Percentiles rank a stretch among this genome's conserved stretches.
Evolutionary conservation across 2,329 filamentous ascomycete species (phyloP).

Genomic region (Diaporthe sp.): DNA sequence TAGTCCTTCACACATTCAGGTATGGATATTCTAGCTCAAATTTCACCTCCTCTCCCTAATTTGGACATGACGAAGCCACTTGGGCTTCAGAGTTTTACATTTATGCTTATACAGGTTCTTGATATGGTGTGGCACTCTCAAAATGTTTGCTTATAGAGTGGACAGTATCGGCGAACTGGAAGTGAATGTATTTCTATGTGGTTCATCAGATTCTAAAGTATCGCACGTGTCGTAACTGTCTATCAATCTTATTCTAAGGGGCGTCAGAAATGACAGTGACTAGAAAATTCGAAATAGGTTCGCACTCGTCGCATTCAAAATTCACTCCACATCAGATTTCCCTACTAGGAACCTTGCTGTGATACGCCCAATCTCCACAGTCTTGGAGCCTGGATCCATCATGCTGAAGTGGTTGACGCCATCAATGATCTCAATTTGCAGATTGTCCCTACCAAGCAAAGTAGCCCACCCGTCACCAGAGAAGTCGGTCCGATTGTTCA

Average conservation of each 20-base stretch:
- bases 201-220: background rate
- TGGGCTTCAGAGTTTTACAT: no score
- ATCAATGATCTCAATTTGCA: background rate
- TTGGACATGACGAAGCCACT: no score
- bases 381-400: slow-evolving; percentile 1
- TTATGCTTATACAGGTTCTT: background rate
- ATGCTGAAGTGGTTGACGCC: slow-evolving; percentile 22
- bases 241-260: background rate
- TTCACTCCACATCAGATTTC: background rate
- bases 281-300: background rate
- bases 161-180: background rate
- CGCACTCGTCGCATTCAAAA: background rate
- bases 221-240: background rate
- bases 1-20: no score
- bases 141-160: no score
- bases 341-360: background rate
- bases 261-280: background rate
- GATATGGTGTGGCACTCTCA: no score
- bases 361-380: background rate
- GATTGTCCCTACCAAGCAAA: background rate
- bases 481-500: slow-evolving; percentile 8
- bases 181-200: background rate
- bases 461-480: slow-evolving; percentile 15
- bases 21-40: no score
- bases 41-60: no score